phyloP scores from a whole-genome alignment of 306 rosid species.

The Chamaecrista fasciculata region DNA sequence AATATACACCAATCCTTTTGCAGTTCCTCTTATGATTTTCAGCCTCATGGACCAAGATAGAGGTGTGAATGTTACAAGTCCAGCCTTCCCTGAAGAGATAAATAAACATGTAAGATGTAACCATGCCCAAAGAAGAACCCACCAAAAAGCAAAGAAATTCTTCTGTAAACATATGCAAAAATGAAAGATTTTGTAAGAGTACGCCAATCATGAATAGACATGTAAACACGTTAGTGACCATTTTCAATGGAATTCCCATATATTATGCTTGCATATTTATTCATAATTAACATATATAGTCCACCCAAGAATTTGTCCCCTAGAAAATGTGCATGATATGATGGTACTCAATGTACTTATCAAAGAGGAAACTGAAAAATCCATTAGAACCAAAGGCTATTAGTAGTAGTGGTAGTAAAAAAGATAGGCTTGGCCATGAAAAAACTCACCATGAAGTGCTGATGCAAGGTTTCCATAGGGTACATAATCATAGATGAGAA shows the following conservation, averaged over 20 bases:
- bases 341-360: too few species aligned
- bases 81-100: slow-evolving; percentile 52
- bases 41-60: slow-evolving; percentile 57
- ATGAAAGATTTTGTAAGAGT: background rate
- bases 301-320: too few species aligned
- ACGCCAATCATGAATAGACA: background rate
- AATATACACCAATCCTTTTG: slow-evolving; percentile 65
- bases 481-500: slow-evolving; percentile 67
- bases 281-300: too few species aligned
- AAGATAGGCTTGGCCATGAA: background rate
- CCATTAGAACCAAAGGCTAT: background rate
- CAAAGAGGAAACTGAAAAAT: too few species aligned
- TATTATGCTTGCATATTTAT: too few species aligned
- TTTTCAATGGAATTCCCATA: too few species aligned
- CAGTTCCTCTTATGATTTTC: slow-evolving; percentile 64
- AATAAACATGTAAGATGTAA: background rate
- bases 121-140: too few species aligned
- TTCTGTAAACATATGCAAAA: too few species aligned
- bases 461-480: slow-evolving; percentile 68
- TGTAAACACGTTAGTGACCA: too few species aligned
- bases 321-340: too few species aligned
- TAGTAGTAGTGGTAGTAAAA: too few species aligned
- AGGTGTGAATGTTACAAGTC: slow-evolving; percentile 46
- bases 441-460: slow-evolving; percentile 62
- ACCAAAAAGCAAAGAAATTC: background rate